Conservation (phyloP, 2,329 filamentous ascomycete species). For the Pyrenochaeta sp. region DNA sequence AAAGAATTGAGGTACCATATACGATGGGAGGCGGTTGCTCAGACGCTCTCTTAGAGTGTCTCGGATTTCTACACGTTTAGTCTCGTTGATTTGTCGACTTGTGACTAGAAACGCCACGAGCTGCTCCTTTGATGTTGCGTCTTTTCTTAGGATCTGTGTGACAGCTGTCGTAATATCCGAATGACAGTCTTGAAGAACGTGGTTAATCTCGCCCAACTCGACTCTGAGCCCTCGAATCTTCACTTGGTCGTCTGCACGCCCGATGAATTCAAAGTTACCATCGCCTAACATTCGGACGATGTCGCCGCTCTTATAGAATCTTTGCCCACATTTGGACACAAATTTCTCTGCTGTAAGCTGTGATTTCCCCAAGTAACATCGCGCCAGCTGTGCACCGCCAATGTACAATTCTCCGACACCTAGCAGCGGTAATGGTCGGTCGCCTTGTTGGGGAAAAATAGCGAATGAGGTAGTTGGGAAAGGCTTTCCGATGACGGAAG, state of each 20-base stretch:
- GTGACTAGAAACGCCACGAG: conserved; percentile 47
- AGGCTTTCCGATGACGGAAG: conserved; percentile 53
- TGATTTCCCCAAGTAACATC: conserved; percentile 53
- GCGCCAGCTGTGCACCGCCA: conserved; percentile 56
- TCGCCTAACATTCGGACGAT: conserved; percentile 49
- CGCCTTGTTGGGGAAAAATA: conserved; percentile 42
- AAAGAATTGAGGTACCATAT: conserved; percentile 51
- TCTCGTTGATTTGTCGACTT: conserved; percentile 1
- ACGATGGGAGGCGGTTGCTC: conserved; percentile 39
- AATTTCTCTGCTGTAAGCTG: conserved; percentile 45
- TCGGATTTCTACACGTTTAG: conserved; percentile 26
- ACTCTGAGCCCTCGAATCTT: conserved; percentile 51
- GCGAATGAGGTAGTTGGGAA: conserved; percentile 53
- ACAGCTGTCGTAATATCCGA: conserved; percentile 30
- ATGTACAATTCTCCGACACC: conserved; percentile 57
- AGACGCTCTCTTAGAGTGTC: conserved; percentile 25
- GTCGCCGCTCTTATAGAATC: conserved; percentile 51
- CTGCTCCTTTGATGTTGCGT: conserved; percentile 39
- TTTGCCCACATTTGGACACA: conserved; percentile 36
- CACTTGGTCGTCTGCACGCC: conserved; percentile 51
- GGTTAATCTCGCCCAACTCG: conserved; percentile 51
- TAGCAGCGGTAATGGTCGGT: conserved; percentile 48
- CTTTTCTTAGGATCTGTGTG: conserved; percentile 44
- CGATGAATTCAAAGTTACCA: conserved; percentile 52
- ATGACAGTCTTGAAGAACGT: conserved; percentile 36